These are phyloP conservation scores for Cornus kousa DNA, from an alignment of 148 eudicot genomes.

Conservation along the genomic window DNA sequence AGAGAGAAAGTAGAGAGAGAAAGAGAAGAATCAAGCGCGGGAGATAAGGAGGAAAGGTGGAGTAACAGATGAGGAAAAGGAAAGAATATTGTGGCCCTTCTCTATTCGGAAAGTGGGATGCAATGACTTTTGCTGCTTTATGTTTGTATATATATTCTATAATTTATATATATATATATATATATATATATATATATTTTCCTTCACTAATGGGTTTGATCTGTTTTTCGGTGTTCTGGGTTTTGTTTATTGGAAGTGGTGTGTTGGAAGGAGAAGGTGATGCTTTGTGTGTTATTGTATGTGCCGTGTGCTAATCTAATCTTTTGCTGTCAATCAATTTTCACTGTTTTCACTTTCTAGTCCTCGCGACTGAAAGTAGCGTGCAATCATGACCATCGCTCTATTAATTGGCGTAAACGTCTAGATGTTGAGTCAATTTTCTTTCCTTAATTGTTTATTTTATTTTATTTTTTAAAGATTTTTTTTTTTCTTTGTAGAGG, in stretches of 20 bases:
- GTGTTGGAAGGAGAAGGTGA: background rate
- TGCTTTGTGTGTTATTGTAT: background rate
- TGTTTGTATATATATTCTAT: too few species aligned
- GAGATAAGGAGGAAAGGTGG: slow-evolving; percentile 1
- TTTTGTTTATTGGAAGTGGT: background rate
- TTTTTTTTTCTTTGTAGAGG: too few species aligned
- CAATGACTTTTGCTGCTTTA: background rate
- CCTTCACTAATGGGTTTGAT: background rate
- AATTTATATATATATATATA: too few species aligned
- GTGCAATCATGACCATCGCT: background rate
- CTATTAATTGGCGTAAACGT: background rate
- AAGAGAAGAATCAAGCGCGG: slow-evolving; percentile 5
- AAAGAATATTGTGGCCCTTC: slow-evolving; percentile 23
- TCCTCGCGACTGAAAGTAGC: background rate
- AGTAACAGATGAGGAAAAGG: slow-evolving; percentile 19
- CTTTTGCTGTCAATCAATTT: too few species aligned
- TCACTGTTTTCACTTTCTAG: too few species aligned
- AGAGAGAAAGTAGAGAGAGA: slow-evolving; percentile 11
- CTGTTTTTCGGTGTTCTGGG: background rate
- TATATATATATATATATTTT: background rate
- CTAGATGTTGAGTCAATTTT: background rate
- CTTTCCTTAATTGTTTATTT: too few species aligned
- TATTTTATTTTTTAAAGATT: too few species aligned
- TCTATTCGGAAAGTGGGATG: background rate
- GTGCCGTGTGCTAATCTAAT: background rate